phyloP scores from a whole-genome alignment of 1,284 basidiomycete species.

The Leccinum huronense region DNA sequence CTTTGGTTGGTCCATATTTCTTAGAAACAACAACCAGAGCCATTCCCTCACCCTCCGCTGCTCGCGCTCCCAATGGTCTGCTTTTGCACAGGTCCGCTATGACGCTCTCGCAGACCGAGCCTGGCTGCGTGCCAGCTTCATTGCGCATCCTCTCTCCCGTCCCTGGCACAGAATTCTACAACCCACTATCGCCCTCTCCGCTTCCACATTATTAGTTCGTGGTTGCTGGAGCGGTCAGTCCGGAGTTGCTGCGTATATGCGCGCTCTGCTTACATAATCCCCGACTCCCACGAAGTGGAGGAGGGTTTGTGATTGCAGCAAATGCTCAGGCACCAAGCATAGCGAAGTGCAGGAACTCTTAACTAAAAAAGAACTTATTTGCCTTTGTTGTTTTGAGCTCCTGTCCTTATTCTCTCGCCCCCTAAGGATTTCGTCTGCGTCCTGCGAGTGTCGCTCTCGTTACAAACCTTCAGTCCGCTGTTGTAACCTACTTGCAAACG shows the following conservation, averaged over 20 bases:
- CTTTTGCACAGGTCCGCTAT: slow-evolving; percentile 49
- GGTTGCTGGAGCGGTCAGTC: too few relatives aligned
- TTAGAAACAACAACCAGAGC: slow-evolving; percentile 46
- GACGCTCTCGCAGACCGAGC: slow-evolving; percentile 52
- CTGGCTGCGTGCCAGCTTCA: slow-evolving; percentile 54
- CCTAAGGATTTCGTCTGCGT: too few relatives aligned
- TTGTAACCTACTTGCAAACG: too few relatives aligned
- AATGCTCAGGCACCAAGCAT: too few relatives aligned
- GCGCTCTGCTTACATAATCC: background rate
- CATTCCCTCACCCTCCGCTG: slow-evolving; percentile 53
- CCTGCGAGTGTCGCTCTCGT: too few relatives aligned
- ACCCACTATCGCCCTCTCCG: slow-evolving; percentile 58
- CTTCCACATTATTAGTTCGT: slow-evolving; percentile 53
- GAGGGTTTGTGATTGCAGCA: too few relatives aligned
- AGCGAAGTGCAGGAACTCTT: too few relatives aligned
- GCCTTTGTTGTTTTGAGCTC: too few relatives aligned
- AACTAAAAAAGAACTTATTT: too few relatives aligned
- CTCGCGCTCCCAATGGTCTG: slow-evolving; percentile 47
- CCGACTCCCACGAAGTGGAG: background rate
- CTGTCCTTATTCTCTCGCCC: too few relatives aligned
- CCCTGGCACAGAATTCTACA: slow-evolving; percentile 60
- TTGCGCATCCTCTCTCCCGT: slow-evolving; percentile 66
- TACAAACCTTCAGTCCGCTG: too few relatives aligned
- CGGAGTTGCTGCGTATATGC: too few relatives aligned
- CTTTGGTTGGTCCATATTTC: slow-evolving; percentile 58